Evolutionary conservation across 331 rosid genomes (phyloP), one percentile per base, ranked within the genome.

Genomic region (Rosa hybrid): DNA sequence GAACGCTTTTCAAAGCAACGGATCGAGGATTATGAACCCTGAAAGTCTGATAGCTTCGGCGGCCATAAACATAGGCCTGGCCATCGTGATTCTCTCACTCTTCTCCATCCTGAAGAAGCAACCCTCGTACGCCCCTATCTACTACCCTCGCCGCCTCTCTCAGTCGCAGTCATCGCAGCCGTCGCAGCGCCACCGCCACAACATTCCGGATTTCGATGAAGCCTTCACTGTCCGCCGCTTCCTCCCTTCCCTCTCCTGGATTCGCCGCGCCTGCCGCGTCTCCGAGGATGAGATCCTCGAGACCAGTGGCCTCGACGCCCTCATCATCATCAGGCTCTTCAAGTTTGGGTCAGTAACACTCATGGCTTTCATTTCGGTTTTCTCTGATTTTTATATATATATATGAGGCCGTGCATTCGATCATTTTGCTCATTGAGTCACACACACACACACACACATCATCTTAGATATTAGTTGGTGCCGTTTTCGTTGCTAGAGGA

Each of bases 61-160:
- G 21, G 83, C 90, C 79, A 89, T 91, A 62, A 95, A 95, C 94
- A 83, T 93, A 57, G 94, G 96, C 4, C 59, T 91, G 57, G 96
- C 99, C 45, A 21, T 91, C 23, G 69, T 93, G 16, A 79, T 77
- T 14, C 96, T 95, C 48, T 74, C 97, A 3, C 91, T 93, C 51
- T 95, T 92, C 84, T 89, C 99, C 80, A 68, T 93, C 27, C 90
- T 95, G 41, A 95, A 91, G 78, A 95, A 93, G 17, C 97, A 89
- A 57, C 96, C 93, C 7, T 85, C 94, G 4, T 81, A 84, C 76
- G 93, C 96, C 38, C 71, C 87, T 42, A 85, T 95, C 0, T 95
- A 91, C 90, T 91, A 88, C 77, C 92, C 98, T 44, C 96, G 90
- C 68, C 89, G 85, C 53, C 91, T 95, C 78, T 85, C 91, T 3